phyloP scores from a whole-genome alignment of 192 early-diverging fungal species.

The Backusella macrospora region DNA sequence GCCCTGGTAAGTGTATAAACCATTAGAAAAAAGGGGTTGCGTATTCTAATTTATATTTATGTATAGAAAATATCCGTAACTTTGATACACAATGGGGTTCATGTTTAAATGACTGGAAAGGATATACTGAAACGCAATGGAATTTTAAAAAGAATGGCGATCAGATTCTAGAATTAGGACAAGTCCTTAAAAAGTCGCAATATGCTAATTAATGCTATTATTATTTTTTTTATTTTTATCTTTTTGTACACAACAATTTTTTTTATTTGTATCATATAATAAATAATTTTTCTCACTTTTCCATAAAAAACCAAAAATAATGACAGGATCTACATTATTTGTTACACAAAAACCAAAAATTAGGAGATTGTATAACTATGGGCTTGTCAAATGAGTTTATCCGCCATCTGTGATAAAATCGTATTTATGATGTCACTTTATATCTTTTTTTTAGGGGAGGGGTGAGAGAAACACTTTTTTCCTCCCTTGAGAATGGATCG shows the following conservation, averaged over 20 bases:
- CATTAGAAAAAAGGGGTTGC: background rate
- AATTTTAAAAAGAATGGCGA: slow-evolving; percentile 24
- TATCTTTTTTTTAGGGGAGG: too few relatives aligned
- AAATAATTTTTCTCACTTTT: background rate
- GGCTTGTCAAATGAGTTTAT: background rate
- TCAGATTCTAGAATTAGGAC: slow-evolving; percentile 14
- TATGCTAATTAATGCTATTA: background rate
- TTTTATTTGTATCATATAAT: slow-evolving; percentile 8
- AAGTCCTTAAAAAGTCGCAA: background rate
- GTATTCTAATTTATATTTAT: background rate
- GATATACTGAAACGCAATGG: slow-evolving; percentile 25
- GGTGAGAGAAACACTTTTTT: too few relatives aligned
- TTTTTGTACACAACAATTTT: background rate
- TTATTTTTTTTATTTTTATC: background rate
- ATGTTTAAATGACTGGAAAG: slow-evolving; percentile 28
- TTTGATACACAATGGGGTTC: slow-evolving; percentile 36
- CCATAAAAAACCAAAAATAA: background rate
- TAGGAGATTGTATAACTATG: background rate
- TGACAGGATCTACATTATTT: background rate
- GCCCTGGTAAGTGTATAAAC: slow-evolving; percentile 25
- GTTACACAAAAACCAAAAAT: background rate
- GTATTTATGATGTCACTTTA: too few relatives aligned
- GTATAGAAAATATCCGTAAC: slow-evolving; percentile 26
- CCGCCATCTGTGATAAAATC: too few relatives aligned
- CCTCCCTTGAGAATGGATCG: too few relatives aligned